Evolutionary conservation across 1,284 basidiomycete genomes (phyloP).

Genomic region (Anthracocystis walkeri): DNA sequence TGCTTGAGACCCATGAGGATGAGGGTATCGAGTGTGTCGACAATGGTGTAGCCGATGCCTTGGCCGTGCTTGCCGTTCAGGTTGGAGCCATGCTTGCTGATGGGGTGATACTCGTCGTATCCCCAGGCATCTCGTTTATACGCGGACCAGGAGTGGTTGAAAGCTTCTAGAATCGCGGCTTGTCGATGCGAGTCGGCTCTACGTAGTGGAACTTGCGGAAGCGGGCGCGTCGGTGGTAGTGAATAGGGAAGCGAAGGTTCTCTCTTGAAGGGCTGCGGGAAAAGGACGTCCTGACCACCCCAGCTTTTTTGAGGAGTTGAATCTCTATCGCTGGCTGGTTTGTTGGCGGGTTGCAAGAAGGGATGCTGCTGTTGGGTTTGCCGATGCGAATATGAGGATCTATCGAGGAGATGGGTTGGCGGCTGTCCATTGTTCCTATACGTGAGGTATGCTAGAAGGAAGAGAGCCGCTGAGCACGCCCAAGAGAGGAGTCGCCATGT

Average conservation of each 20-base stretch:
- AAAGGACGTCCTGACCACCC: neutral
- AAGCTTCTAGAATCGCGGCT: constrained; percentile 58
- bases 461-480: constrained; percentile 30
- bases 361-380: constrained; percentile 3
- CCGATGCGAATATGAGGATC: neutral
- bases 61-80: constrained; percentile 49
- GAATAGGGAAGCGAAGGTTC: constrained; percentile 39
- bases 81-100: constrained; percentile 59
- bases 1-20: constrained; percentile 83
- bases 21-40: constrained; percentile 78
- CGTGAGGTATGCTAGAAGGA: constrained; percentile 30
- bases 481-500: constrained; percentile 24
- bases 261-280: constrained; percentile 4
- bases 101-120: constrained; percentile 67
- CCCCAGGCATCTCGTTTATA: constrained; percentile 66
- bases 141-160: constrained; percentile 64
- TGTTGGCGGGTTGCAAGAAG: constrained; percentile 1
- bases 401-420: constrained; percentile 14
- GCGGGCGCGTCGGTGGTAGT: constrained; percentile 42
- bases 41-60: constrained; percentile 67
- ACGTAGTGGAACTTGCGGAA: constrained; percentile 47
- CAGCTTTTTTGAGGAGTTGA: constrained; percentile 1
- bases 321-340: neutral
- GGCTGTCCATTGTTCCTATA: constrained; percentile 31
- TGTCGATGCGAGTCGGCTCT: constrained; percentile 47